phyloP scores from a whole-genome alignment of 495 filamentous ascomycete species.

The Penicillium fimorum region DNA sequence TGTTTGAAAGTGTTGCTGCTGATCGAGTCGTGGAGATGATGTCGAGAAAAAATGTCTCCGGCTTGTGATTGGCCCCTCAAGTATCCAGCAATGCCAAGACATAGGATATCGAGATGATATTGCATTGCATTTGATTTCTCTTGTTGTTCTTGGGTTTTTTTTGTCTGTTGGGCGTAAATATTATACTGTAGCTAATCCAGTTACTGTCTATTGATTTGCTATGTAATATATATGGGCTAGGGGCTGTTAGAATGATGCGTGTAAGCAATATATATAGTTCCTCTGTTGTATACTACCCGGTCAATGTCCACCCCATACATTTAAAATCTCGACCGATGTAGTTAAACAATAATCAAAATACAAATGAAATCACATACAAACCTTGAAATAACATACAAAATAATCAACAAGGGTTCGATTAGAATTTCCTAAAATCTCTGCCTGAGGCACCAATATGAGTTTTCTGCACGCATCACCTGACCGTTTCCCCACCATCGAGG shows the following conservation, averaged over 20 bases:
- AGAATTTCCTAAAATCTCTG: slow-evolving; percentile 4
- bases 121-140: neutral
- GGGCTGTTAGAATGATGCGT: neutral
- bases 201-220: neutral
- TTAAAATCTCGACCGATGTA: neutral
- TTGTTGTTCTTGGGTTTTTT: neutral
- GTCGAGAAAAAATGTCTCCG: slow-evolving; percentile 37
- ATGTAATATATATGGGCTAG: neutral
- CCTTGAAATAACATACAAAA: neutral
- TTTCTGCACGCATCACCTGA: slow-evolving; percentile 37
- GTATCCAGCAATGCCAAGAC: slow-evolving; percentile 12
- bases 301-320: neutral
- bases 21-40: slow-evolving; percentile 22
- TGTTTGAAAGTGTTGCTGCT: slow-evolving; percentile 3
- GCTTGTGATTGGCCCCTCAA: slow-evolving; percentile 30
- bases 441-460: slow-evolving; percentile 27
- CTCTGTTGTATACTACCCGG: neutral
- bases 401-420: neutral
- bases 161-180: neutral
- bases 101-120: slow-evolving; percentile 6
- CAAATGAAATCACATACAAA: neutral
- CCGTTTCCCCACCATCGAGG: slow-evolving; percentile 36
- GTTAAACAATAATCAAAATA: neutral
- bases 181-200: neutral
- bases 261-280: slow-evolving; percentile 1